These are phyloP conservation scores for Mycoemilia scoparia DNA, from an alignment of 192 early-diverging fungal species.

Conservation along the genomic window DNA sequence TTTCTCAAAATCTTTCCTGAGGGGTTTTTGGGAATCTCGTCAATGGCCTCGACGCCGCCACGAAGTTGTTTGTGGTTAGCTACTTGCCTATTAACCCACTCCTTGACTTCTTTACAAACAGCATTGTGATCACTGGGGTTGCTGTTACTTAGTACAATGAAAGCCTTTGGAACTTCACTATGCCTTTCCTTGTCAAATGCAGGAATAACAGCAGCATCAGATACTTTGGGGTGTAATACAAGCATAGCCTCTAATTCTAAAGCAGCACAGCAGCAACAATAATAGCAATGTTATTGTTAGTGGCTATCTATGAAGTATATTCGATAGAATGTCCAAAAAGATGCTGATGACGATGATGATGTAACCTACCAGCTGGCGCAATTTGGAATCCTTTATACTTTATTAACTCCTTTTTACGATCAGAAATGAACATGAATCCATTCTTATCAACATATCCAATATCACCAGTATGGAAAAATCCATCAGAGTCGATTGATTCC, in stretches of 20 bases:
- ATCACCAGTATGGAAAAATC: conserved; percentile 74
- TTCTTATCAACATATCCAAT: conserved; percentile 43
- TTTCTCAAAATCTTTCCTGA: conserved; percentile 21
- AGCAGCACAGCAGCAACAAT: no score
- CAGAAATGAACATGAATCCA: conserved; percentile 37
- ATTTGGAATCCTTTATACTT: conserved; percentile 78
- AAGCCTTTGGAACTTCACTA: conserved; percentile 26
- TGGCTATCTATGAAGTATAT: no score
- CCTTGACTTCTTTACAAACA: neutral
- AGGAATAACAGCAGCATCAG: conserved; percentile 47
- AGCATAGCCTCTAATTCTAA: conserved; percentile 67
- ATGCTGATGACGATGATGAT: no score
- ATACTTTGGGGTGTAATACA: conserved; percentile 40
- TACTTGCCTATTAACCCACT: conserved; percentile 9
- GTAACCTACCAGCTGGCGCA: conserved; percentile 63
- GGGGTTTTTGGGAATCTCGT: conserved; percentile 10
- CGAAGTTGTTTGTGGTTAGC: conserved; percentile 21
- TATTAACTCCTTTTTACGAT: conserved; percentile 76
- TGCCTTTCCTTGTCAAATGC: conserved; percentile 31
- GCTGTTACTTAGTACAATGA: conserved; percentile 5
- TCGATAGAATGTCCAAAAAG: no score
- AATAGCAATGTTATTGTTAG: no score
- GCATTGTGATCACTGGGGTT: neutral
- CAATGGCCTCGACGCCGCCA: conserved; percentile 13
- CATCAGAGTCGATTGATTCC: conserved; percentile 45